These are phyloP conservation scores for Forsythia viridissima DNA, from an alignment of 257 asterid species.

Conservation along the genomic window DNA sequence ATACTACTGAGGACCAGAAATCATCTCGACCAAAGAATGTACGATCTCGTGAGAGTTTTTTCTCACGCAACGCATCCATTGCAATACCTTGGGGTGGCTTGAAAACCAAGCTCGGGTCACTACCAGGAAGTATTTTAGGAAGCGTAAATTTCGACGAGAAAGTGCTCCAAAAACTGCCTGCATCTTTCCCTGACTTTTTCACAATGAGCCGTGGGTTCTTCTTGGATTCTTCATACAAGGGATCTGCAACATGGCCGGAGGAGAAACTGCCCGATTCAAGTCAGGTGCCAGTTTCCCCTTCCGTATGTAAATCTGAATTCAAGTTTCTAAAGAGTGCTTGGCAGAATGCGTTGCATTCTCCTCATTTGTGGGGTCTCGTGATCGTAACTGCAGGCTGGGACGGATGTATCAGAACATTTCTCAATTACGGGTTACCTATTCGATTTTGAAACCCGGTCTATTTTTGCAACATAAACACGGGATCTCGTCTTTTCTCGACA, in stretches of 20 bases:
- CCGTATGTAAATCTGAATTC: slow-evolving; percentile 51
- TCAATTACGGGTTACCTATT: slow-evolving; percentile 76
- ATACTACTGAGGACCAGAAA: slow-evolving; percentile 42
- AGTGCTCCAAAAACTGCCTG: slow-evolving; percentile 41
- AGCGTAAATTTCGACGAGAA: slow-evolving; percentile 48
- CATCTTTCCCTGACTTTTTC: slow-evolving; percentile 60
- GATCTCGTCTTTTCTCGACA: not conserved
- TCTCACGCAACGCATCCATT: slow-evolving; percentile 67
- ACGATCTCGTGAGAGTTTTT: slow-evolving; percentile 67
- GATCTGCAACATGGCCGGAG: slow-evolving; percentile 82
- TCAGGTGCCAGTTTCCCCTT: slow-evolving; percentile 33
- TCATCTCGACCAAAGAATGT: slow-evolving; percentile 38
- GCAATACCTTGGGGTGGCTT: slow-evolving; percentile 87
- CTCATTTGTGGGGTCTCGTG: slow-evolving; percentile 84
- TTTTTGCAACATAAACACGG: not conserved
- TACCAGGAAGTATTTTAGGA: slow-evolving; percentile 45
- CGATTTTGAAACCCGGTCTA: slow-evolving; percentile 42
- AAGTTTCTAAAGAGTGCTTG: slow-evolving; percentile 71
- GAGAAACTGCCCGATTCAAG: slow-evolving; percentile 54
- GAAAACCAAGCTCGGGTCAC: slow-evolving; percentile 48
- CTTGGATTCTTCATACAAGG: slow-evolving; percentile 59
- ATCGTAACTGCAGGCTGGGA: slow-evolving; percentile 94
- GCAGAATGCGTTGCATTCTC: slow-evolving; percentile 57
- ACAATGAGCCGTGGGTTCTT: slow-evolving; percentile 61
- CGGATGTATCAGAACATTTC: slow-evolving; percentile 85